phyloP scores from a whole-genome alignment of 192 early-diverging fungal species.

The Spizellomyces sp. region DNA sequence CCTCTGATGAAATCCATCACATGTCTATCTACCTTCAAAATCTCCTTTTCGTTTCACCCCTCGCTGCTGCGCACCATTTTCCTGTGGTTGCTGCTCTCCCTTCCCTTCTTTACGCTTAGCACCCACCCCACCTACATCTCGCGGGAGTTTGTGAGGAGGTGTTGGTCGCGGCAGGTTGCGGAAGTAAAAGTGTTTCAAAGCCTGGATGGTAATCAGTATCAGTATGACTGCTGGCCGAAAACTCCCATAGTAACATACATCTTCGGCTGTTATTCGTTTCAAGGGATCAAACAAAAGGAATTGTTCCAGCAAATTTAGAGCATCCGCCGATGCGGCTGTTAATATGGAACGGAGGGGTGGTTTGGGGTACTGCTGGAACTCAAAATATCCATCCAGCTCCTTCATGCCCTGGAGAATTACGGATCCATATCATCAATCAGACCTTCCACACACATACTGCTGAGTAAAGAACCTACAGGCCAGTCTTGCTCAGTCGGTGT shows the following conservation, averaged over 20 bases:
- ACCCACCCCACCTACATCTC: constrained; percentile 32
- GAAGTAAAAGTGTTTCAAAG: constrained; percentile 75
- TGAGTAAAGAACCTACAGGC: constrained; percentile 62
- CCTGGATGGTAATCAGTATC: constrained; percentile 33
- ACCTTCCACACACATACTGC: background rate
- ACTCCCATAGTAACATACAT: constrained; percentile 50
- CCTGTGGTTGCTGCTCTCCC: background rate
- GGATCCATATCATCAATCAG: background rate
- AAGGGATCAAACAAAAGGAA: constrained; percentile 88
- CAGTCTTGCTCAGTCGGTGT: constrained; percentile 82
- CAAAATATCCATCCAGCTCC: constrained; percentile 69
- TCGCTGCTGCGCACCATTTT: background rate
- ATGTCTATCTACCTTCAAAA: background rate
- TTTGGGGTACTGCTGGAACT: constrained; percentile 73
- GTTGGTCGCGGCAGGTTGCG: constrained; percentile 73
- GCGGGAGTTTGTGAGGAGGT: constrained; percentile 65
- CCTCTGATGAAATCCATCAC: too few relatives aligned
- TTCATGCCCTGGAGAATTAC: constrained; percentile 58
- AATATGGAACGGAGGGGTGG: constrained; percentile 75
- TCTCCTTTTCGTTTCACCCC: background rate
- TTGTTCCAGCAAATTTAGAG: constrained; percentile 80
- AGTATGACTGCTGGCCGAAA: background rate
- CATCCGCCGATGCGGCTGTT: constrained; percentile 81
- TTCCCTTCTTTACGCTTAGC: constrained; percentile 16
- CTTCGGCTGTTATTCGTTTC: constrained; percentile 74